Base-by-base conservation (phyloP, 768 basidiomycete genomes). In the Trametopsis cervina region DNA sequence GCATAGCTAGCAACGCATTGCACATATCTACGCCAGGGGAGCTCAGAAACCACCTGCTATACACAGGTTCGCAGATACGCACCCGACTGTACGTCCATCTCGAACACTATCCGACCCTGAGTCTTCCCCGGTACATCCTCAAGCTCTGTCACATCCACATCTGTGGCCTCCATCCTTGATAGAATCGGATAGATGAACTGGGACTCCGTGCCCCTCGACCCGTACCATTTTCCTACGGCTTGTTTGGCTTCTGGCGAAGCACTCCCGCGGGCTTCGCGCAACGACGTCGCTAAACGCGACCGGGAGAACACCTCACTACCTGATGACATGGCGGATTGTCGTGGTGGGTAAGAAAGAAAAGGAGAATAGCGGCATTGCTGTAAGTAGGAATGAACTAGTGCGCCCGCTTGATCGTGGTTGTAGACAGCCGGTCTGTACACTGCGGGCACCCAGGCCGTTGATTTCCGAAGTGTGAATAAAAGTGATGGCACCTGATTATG, bases 31-130 rank as follows among this genome's bases (percentile, higher is more conserved):
- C 15, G 12, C n/a, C 12, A 15, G 7, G 4, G 39, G 17, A 13
- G 12, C 15, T 41, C 50, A 51, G 39, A 26, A 42, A 36, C 42
- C 21, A 15, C 35, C 27, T 33, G 4, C 10, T 17, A 44, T 9
- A 9, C 10, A 22, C 13, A 38, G 48, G 45, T 24, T 42, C 39
- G 25, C 11, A 23, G 15, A 18, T 24, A 51, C 53, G 44, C 29
- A 66, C 65, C 65, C 40, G 59, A 51, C 15, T 45, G 33, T 2
- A 64, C 61, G 0, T 42, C 54, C 2, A 64, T 21, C 50, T 65
- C 62, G 42, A 61, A 66, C 7, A 66, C 60, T 6, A 66, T 49
- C 38, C 54, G 54, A 0, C 54, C 60, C 46, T 67, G 62, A 33
- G 53, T 54, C 60, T 60, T 63, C 18, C 53, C 40, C 10, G 61